phyloP scores from a whole-genome alignment of 495 filamentous ascomycete species.

The Lophiostoma macrostomum region DNA sequence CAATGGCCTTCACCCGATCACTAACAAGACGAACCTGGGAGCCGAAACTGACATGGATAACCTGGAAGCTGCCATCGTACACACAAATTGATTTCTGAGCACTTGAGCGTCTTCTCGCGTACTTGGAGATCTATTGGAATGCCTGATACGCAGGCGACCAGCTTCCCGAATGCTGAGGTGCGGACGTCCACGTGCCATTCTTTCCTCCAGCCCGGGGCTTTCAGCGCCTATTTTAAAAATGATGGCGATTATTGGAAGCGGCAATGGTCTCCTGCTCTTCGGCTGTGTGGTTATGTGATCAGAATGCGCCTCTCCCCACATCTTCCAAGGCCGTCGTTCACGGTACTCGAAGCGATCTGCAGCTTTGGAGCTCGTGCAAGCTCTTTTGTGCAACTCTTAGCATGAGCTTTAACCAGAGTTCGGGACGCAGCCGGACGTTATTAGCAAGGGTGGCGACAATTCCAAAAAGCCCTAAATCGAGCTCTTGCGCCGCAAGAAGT shows the following conservation, averaged over 20 bases:
- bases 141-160: constrained; percentile 93
- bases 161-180: constrained; percentile 67
- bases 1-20: too few species aligned
- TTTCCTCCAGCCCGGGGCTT: constrained; percentile 91
- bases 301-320: constrained; percentile 78
- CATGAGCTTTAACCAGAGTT: too few species aligned
- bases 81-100: constrained; percentile 97
- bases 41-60: too few species aligned
- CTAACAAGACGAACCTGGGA: too few species aligned
- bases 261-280: constrained; percentile 96
- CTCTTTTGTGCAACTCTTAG: too few species aligned
- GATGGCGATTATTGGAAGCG: constrained; percentile 88
- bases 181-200: constrained; percentile 96
- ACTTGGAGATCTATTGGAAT: constrained; percentile 80
- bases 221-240: constrained; percentile 89
- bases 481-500: too few species aligned
- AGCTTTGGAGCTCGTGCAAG: too few species aligned
- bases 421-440: too few species aligned
- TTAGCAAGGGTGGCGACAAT: too few species aligned
- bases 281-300: constrained; percentile 86
- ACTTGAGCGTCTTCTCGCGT: constrained; percentile 67
- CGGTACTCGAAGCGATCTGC: too few species aligned
- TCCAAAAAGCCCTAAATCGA: too few species aligned
- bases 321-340: constrained; percentile 82
- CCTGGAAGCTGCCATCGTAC: too few species aligned